phyloP scores from a whole-genome alignment of 1,284 basidiomycete species.

The Gomphus sp. region DNA sequence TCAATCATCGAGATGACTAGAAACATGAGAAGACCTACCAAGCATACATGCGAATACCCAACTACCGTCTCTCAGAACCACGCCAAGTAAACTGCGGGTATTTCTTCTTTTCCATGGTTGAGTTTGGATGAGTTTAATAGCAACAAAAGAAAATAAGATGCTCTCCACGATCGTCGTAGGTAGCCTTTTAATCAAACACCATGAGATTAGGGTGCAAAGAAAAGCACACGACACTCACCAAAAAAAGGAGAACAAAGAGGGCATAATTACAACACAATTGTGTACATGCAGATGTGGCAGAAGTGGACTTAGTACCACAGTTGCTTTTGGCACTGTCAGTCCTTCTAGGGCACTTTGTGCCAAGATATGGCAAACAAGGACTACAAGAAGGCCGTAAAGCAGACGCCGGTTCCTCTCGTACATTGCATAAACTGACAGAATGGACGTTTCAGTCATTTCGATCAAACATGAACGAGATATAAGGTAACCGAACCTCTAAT shows the following conservation, averaged over 20 bases:
- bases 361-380: not conserved
- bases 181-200: not conserved
- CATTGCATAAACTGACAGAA: not conserved
- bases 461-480: not conserved
- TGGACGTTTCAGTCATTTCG: not conserved
- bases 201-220: not conserved
- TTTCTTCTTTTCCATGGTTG: not conserved
- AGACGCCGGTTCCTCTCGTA: not conserved
- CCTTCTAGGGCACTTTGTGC: not conserved
- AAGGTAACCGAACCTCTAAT: not conserved
- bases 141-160: not conserved
- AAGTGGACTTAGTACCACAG: not conserved
- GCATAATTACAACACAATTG: not conserved
- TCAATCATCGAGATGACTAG: not conserved
- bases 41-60: not conserved
- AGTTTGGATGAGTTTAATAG: not conserved
- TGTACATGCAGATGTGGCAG: not conserved
- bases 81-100: not conserved
- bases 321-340: not conserved
- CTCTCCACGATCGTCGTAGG: not conserved
- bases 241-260: not conserved
- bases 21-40: not conserved
- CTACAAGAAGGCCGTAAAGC: not conserved
- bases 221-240: not conserved
- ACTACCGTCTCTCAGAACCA: not conserved